Base-by-base conservation (phyloP, 768 basidiomycete species). In the Suillus americanus region DNA sequence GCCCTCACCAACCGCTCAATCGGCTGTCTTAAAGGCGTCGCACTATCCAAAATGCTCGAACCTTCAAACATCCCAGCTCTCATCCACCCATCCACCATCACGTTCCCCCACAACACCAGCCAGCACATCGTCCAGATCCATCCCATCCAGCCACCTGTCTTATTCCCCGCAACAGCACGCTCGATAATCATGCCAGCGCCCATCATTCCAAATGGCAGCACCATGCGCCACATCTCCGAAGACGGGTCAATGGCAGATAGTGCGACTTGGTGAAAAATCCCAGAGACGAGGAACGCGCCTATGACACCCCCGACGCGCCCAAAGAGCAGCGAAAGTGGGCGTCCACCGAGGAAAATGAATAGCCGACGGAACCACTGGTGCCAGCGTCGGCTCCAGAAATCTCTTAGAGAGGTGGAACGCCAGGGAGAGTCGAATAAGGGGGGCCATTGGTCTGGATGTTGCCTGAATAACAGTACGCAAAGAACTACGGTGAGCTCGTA, bases 271-370 rank as follows among this genome's bases (percentile, higher is more conserved):
- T 91, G 90, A 14, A 89, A 70, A 10, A 87, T 41, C 2, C 79
- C 87, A 0, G 89, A 90, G 5, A 82, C 70, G 1, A 84, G 64
- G 71, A 90, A 90, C 6, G 81, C 80, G 10, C 87, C 87, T 2
- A 90, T 46, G 2, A 89, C 74, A 0, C 73, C 77, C 2, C 84
- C 86, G 0, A 71, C 61, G 12, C 82, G 80, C 3, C 89, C 88
- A 20, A 83, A 68, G 13, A 87, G 46, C 37, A 73, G 65, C 23
- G 70, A 72, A 23, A 74, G 56, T 2, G 76, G 77, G 14, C 62
- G 62, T 4, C 70, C 71, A 14, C 80, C 81, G 7, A 77, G 33
- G 16, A 69, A 40, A 53, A 79, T 54, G 64, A 80, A 80, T 3
- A 48, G 33, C 7, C 65, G 72, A 28, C 81, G 77, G 61, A 75